Percentiles rank a stretch among this genome's conserved stretches.
Conservation (phyloP, 1,139 yeast species). For the Lipomyces yarrowii region DNA sequence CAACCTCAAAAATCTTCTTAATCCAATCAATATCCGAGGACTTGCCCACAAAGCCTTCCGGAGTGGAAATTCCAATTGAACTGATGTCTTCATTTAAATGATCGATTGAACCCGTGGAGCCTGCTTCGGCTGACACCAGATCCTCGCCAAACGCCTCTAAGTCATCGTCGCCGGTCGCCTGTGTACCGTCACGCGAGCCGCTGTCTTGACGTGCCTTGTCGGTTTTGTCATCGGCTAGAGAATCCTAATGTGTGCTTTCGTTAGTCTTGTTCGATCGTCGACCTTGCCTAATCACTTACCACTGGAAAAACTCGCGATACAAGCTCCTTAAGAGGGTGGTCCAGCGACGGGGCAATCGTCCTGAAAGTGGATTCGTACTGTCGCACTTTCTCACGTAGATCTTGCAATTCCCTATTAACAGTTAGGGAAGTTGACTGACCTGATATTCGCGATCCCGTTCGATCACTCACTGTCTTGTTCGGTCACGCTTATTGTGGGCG, state of each 20-base stretch:
- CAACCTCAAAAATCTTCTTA: constrained; percentile 17
- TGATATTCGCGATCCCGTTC: not conserved
- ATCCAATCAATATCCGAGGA: constrained; percentile 23
- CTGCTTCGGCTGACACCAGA: constrained; percentile 24
- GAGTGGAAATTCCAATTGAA: constrained; percentile 18
- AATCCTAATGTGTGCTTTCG: not conserved
- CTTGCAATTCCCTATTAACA: constrained; percentile 17
- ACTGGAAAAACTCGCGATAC: not conserved
- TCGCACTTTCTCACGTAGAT: constrained; percentile 17
- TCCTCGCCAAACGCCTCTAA: constrained; percentile 18
- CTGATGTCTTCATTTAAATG: constrained; percentile 26
- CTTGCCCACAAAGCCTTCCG: constrained; percentile 24
- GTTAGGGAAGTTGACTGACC: not conserved
- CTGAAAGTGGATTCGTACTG: constrained; percentile 10
- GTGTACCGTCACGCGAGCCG: not conserved
- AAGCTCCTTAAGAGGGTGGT: not conserved
- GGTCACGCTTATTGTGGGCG: constrained; percentile 24
- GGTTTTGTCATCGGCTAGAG: not conserved
- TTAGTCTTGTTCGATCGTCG: not conserved
- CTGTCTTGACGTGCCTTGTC: not conserved
- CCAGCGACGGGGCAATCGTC: not conserved
- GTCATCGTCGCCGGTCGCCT: not conserved
- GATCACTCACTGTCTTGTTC: constrained; percentile 21
- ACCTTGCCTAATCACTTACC: not conserved
- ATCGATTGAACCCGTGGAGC: constrained; percentile 24